phyloP scores from a whole-genome alignment of 331 rosid species.

The Quercus tomentella region DNA sequence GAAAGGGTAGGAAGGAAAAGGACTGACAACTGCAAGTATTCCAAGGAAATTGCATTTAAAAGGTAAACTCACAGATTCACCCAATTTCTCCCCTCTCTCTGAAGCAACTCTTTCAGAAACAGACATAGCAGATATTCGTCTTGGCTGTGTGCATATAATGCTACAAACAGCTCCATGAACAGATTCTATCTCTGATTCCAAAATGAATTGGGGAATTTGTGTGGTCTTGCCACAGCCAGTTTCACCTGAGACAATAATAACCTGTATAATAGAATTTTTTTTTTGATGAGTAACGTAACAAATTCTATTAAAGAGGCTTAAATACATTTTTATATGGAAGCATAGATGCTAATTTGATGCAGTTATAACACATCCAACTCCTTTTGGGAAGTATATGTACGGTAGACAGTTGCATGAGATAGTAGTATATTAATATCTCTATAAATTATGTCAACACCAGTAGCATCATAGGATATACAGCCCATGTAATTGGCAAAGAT shows the following conservation, averaged over 20 bases:
- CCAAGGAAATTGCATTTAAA: slow-evolving; percentile 8
- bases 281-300: too few relatives aligned
- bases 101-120: slow-evolving; percentile 94
- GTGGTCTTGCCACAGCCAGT: slow-evolving; percentile 99
- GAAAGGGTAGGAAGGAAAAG: not conserved
- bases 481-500: not conserved
- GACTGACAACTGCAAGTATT: not conserved
- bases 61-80: slow-evolving; percentile 81
- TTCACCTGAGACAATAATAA: slow-evolving; percentile 82
- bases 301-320: not conserved
- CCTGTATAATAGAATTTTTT: slow-evolving; percentile 41
- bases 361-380: not conserved
- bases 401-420: not conserved
- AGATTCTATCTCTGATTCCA: slow-evolving; percentile 84
- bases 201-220: slow-evolving; percentile 94
- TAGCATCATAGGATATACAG: not conserved
- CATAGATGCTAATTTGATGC: not conserved
- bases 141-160: slow-evolving; percentile 92
- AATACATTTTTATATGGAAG: not conserved
- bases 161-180: slow-evolving; percentile 73
- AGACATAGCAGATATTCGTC: slow-evolving; percentile 95
- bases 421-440: not conserved
- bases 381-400: not conserved
- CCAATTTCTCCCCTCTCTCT: slow-evolving; percentile 95
- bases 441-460: not conserved